Conservation (phyloP, 228 moss, liverwort and hornwort genomes). For the Sphagnum fallax region DNA sequence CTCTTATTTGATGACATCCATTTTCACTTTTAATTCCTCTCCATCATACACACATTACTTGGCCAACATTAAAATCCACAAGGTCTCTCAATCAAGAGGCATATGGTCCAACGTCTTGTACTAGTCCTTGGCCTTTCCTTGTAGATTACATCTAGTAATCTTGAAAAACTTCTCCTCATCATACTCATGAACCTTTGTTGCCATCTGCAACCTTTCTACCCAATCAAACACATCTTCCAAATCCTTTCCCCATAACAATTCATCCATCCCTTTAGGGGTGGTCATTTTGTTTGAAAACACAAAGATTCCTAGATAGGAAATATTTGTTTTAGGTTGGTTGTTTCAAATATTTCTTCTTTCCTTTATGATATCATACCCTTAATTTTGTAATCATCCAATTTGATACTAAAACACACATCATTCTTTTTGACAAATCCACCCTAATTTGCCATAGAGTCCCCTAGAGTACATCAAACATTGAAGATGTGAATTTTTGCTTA, state of each 20-base stretch:
- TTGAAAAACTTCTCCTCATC: not conserved
- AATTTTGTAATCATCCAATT: no score
- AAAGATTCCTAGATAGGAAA: no score
- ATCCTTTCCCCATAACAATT: not conserved
- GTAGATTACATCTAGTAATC: not conserved
- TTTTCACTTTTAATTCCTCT: not conserved
- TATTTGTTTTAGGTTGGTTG: no score
- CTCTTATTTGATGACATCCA: not conserved
- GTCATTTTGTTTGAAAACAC: not conserved
- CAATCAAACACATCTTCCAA: not conserved
- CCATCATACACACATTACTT: not conserved
- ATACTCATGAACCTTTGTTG: not conserved
- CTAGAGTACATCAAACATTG: no score
- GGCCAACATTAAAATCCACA: not conserved
- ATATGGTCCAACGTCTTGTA: not conserved
- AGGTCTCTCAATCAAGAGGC: not conserved
- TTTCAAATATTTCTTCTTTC: no score
- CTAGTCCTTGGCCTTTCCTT: not conserved
- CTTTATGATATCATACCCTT: no score
- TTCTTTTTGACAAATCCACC: no score
- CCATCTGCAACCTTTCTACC: not conserved
- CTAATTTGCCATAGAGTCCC: no score
- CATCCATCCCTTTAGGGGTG: not conserved
- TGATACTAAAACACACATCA: no score
- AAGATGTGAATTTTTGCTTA: no score